Conservation (phyloP, 257 asterid genomes). For the Cinchona pubescens region DNA sequence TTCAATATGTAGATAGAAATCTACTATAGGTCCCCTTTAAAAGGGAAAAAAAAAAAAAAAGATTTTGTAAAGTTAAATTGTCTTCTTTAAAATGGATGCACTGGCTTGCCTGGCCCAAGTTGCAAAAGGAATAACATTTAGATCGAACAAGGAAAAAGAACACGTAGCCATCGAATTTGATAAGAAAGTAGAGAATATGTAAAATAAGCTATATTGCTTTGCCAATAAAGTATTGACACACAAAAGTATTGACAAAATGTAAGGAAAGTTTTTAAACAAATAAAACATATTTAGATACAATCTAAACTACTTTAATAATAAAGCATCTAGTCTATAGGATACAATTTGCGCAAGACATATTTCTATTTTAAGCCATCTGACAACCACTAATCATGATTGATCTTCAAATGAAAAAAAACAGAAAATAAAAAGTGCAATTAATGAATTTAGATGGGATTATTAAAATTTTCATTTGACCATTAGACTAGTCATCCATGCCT, state of each 20-base stretch:
- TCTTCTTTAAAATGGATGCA: not conserved
- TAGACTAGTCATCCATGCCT: conserved; percentile 1
- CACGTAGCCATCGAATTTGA: not conserved
- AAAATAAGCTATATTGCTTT: not conserved
- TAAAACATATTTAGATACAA: not conserved
- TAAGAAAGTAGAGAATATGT: not conserved
- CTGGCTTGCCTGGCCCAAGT: not conserved
- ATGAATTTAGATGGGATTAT: not conserved
- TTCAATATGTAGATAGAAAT: no score
- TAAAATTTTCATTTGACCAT: not conserved
- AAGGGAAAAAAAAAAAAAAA: no score
- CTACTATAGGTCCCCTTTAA: no score
- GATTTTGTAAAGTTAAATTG: not conserved
- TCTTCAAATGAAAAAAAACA: conserved; percentile 5
- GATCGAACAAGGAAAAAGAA: not conserved
- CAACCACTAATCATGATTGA: not conserved
- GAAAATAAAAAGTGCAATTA: not conserved
- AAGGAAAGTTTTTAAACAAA: not conserved
- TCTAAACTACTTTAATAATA: not conserved
- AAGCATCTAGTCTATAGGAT: not conserved
- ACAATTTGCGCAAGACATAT: not conserved
- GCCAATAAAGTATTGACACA: not conserved
- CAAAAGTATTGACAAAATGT: not conserved
- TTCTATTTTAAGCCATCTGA: not conserved
- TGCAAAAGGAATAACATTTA: not conserved